Conservation (phyloP, 345 rosid genomes). For the Salix koriyanagi region DNA sequence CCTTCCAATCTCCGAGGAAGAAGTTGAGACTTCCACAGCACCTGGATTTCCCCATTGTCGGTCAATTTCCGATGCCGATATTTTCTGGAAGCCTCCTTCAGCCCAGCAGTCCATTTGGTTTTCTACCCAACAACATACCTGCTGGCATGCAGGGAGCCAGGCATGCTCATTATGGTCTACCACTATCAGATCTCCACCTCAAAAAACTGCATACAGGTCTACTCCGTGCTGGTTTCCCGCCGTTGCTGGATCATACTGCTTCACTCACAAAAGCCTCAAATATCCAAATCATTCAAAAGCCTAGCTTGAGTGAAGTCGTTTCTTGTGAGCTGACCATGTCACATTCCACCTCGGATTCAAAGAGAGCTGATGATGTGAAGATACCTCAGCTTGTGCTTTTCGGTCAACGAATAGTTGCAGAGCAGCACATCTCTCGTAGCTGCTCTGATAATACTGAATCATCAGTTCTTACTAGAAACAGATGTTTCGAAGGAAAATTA, state of each 20-base stretch:
- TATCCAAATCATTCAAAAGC: conserved; percentile 28
- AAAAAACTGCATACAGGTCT: conserved; percentile 26
- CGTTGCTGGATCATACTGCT: conserved; percentile 37
- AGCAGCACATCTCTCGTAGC: conserved; percentile 34
- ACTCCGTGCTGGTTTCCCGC: conserved; percentile 22
- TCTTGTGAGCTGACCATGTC: conserved; percentile 54
- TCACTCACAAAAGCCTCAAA: conserved; percentile 30
- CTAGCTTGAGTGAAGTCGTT: conserved; percentile 24
- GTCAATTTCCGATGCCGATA: conserved; percentile 31
- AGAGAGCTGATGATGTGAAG: conserved; percentile 15
- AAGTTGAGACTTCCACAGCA: conserved; percentile 66
- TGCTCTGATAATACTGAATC: conserved; percentile 36
- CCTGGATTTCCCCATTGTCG: conserved; percentile 37
- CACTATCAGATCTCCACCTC: conserved; percentile 25
- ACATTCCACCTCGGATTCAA: conserved; percentile 24
- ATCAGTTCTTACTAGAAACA: conserved; percentile 19
- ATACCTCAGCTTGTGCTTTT: conserved; percentile 22
- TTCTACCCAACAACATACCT: conserved; percentile 24
- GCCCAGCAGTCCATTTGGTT: conserved; percentile 21
- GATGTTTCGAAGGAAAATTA: conserved; percentile 21
- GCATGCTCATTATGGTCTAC: conserved; percentile 33
- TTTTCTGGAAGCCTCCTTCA: conserved; percentile 24
- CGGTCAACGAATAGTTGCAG: conserved; percentile 29
- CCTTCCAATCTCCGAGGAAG: conserved; percentile 87
- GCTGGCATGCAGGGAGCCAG: conserved; percentile 47